phyloP scores from a whole-genome alignment of 306 rosid genomes.

The Ceratonia siliqua region DNA sequence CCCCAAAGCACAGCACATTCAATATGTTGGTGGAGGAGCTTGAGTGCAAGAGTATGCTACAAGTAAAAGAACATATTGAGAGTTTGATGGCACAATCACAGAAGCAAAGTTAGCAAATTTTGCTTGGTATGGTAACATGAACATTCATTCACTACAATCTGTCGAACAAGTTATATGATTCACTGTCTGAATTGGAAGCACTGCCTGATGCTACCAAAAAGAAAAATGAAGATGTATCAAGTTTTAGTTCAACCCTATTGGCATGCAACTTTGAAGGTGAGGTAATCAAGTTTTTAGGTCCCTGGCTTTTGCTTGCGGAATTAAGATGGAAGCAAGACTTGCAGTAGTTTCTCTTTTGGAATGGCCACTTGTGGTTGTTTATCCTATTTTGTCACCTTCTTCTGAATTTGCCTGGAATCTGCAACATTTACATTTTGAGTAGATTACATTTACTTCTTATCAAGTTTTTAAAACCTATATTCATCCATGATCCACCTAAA shows the following conservation, averaged over 20 bases:
- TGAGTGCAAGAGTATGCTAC: slow-evolving; percentile 58
- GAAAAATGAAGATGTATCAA: neutral
- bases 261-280: neutral
- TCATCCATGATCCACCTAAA: too few species aligned
- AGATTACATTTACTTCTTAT: too few species aligned
- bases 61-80: slow-evolving; percentile 57
- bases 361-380: neutral
- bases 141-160: too few species aligned
- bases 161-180: neutral
- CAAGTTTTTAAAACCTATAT: too few species aligned
- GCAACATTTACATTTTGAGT: neutral
- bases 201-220: neutral
- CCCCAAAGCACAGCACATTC: slow-evolving; percentile 41
- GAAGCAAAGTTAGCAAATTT: neutral
- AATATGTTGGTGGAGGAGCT: slow-evolving; percentile 51
- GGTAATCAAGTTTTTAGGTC: neutral
- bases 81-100: slow-evolving; percentile 44
- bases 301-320: neutral
- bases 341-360: neutral
- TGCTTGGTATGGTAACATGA: too few species aligned
- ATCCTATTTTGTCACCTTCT: too few species aligned
- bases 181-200: neutral
- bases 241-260: neutral
- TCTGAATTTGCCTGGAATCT: neutral
- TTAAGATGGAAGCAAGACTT: neutral